Percentiles rank a stretch among this genome's conserved stretches.
phyloP scores from a whole-genome alignment of 2,329 filamentous ascomycete species.

The Alternaria sp. region DNA sequence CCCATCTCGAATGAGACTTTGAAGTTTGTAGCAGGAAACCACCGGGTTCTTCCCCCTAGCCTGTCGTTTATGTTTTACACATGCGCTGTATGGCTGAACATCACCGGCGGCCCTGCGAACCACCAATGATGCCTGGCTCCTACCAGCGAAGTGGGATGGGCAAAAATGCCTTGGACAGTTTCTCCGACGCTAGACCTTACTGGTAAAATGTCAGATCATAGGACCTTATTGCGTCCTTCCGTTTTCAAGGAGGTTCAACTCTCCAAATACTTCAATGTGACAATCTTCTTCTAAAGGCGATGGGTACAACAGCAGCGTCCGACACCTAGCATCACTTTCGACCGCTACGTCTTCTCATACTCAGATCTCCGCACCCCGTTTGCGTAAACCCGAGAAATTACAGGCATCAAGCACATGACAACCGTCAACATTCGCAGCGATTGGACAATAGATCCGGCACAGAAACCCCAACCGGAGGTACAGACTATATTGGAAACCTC shows the following conservation, averaged over 20 bases:
- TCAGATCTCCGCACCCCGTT: neutral
- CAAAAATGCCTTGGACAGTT: neutral
- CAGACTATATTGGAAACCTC: neutral
- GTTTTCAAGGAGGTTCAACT: neutral
- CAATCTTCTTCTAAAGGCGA: neutral
- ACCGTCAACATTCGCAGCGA: neutral
- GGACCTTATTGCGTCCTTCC: neutral
- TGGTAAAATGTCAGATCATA: neutral
- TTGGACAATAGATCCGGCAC: no score
- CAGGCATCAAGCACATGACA: neutral
- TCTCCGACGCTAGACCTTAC: neutral
- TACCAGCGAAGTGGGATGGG: neutral
- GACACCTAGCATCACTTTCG: neutral
- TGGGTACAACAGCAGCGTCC: neutral
- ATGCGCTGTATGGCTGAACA: neutral
- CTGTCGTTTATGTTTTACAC: neutral
- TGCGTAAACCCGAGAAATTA: neutral
- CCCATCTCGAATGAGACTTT: neutral
- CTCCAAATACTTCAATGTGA: neutral
- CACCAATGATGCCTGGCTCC: neutral
- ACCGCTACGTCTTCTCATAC: neutral
- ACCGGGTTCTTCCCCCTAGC: neutral
- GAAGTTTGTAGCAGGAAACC: neutral
- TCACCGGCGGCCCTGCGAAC: neutral
- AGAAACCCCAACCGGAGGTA: neutral